phyloP scores from a whole-genome alignment of 73 alveolate species.

The Stentor coeruleus region DNA sequence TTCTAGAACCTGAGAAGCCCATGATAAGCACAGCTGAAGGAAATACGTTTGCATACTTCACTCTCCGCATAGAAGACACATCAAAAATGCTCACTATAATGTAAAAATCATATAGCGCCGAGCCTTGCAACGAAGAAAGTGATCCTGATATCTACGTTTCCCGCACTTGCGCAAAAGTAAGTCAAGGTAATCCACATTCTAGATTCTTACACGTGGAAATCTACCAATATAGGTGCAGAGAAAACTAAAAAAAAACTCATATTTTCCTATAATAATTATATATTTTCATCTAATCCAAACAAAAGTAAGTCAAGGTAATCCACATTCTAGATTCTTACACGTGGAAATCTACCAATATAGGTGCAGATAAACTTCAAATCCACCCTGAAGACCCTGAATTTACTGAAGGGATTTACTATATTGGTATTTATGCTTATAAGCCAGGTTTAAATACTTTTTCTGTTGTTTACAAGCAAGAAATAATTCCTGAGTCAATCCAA shows the following conservation, averaged over 20 bases:
- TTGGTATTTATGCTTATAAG: conserved; percentile 39
- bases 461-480: conserved; percentile 25
- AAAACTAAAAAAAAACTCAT: too few relatives aligned
- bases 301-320: conserved; percentile 23
- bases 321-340: conserved; percentile 1
- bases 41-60: not conserved
- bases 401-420: conserved; percentile 30
- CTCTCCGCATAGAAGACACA: not conserved
- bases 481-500: conserved; percentile 2
- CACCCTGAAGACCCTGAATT: conserved; percentile 44
- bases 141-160: conserved; percentile 49
- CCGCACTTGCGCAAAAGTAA: conserved; percentile 31
- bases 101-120: not conserved
- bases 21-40: not conserved
- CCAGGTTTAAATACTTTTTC: conserved; percentile 39
- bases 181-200: not conserved
- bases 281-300: conserved; percentile 33
- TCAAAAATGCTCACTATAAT: not conserved
- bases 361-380: conserved; percentile 44
- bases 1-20: too few relatives aligned
- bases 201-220: conserved; percentile 40
- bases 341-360: conserved; percentile 55
- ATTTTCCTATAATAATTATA: not conserved
- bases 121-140: conserved; percentile 39
- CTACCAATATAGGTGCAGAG: too few relatives aligned